These are phyloP conservation scores for Phytophthora multivora DNA, from an alignment of 352 stramenopile species.

Conservation along the genomic window DNA sequence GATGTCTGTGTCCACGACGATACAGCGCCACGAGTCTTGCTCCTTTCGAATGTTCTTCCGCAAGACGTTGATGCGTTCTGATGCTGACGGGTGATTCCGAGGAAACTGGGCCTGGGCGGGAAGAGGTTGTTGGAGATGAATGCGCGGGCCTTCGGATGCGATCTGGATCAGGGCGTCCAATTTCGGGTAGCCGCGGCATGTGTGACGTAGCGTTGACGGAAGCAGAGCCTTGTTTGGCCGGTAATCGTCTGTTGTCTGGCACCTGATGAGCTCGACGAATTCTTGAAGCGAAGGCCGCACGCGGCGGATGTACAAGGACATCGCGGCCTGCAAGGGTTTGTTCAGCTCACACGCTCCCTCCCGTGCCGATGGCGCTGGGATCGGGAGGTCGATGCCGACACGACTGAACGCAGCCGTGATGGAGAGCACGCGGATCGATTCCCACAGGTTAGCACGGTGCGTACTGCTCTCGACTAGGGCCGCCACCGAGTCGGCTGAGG, in stretches of 20 bases:
- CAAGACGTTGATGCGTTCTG: background rate
- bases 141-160: background rate
- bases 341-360: background rate
- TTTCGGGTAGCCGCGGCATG: background rate
- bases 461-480: too few relatives aligned
- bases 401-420: too few relatives aligned
- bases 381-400: background rate
- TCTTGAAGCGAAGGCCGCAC: background rate
- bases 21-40: background rate
- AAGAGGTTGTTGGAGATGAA: background rate
- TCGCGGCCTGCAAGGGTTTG: background rate
- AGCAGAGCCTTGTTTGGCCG: background rate
- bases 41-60: background rate
- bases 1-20: constrained; percentile 4
- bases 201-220: background rate
- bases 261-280: background rate
- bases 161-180: background rate
- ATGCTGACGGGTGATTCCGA: background rate
- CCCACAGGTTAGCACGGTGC: too few relatives aligned
- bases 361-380: too few relatives aligned
- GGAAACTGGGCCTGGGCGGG: background rate
- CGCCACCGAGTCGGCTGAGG: too few relatives aligned
- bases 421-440: too few relatives aligned
- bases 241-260: background rate
- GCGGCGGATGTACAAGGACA: background rate